These are phyloP conservation scores for Oryza coarctata DNA, from an alignment of 176 grass and related monocot species.

Conservation along the genomic window DNA sequence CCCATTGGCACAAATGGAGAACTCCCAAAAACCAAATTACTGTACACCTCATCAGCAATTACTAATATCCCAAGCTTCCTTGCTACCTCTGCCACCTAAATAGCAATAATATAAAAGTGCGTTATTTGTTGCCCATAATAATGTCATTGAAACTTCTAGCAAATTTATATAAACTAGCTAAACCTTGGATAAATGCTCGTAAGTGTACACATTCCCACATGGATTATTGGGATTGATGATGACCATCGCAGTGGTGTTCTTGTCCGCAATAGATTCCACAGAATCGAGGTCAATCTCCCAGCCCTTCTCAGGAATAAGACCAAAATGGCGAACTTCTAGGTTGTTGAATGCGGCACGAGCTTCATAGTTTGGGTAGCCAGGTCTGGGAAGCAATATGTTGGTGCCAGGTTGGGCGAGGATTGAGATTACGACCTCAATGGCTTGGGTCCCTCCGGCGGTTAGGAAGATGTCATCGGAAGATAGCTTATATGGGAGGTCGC, in stretches of 20 bases:
- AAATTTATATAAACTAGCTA: neutral
- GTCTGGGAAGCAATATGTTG: slow-evolving; percentile 61
- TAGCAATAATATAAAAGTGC: neutral
- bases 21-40: slow-evolving; percentile 43
- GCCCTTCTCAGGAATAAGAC: slow-evolving; percentile 48
- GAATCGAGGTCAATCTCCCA: slow-evolving; percentile 62
- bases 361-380: slow-evolving; percentile 47
- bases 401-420: slow-evolving; percentile 44
- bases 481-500: slow-evolving; percentile 44
- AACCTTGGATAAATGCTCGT: slow-evolving; percentile 54
- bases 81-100: slow-evolving; percentile 51
- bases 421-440: slow-evolving; percentile 52
- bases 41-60: slow-evolving; percentile 71
- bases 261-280: slow-evolving; percentile 51
- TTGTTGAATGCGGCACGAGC: slow-evolving; percentile 26
- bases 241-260: slow-evolving; percentile 57
- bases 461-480: slow-evolving; percentile 58
- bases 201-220: slow-evolving; percentile 55
- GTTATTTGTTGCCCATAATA: neutral
- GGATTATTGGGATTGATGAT: slow-evolving; percentile 68
- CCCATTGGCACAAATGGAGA: slow-evolving; percentile 60
- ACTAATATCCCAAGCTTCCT: slow-evolving; percentile 58
- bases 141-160: neutral
- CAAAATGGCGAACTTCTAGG: slow-evolving; percentile 42
- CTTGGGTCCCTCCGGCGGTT: slow-evolving; percentile 53